Evolutionary conservation across 306 rosid genomes (phyloP).

Genomic region (Styphnolobium japonicum): DNA sequence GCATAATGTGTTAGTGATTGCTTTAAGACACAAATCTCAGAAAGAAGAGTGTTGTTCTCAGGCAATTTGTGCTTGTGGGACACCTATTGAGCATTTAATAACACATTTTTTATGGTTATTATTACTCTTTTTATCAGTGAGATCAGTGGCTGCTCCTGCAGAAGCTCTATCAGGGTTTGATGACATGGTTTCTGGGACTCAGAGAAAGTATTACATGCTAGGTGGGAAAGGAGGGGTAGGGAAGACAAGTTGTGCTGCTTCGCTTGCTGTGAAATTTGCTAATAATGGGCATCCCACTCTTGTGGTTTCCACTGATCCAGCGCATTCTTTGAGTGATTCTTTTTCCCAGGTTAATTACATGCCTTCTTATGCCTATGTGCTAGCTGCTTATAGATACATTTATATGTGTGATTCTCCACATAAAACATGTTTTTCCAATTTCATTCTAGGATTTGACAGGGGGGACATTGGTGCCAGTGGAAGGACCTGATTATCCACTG

Average conservation of each 20-base stretch:
- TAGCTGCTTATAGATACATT: not conserved
- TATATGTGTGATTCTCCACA: not conserved
- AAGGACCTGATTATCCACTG: slow-evolving; percentile 92
- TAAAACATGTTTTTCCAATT: slow-evolving; percentile 7
- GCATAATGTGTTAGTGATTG: too few species aligned
- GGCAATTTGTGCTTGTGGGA: not conserved
- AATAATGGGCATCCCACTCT: slow-evolving; percentile 96
- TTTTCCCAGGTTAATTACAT: slow-evolving; percentile 77
- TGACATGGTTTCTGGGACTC: slow-evolving; percentile 73
- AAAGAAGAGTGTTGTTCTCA: not conserved
- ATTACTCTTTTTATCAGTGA: slow-evolving; percentile 46
- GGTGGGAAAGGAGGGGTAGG: slow-evolving; percentile 99
- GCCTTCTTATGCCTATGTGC: not conserved
- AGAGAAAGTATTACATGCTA: slow-evolving; percentile 79
- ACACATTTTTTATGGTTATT: not conserved
- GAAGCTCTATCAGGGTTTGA: slow-evolving; percentile 81
- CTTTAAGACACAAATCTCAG: not conserved
- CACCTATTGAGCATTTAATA: not conserved
- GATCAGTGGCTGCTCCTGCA: slow-evolving; percentile 73
- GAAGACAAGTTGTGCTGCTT: slow-evolving; percentile 91
- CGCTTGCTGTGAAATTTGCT: slow-evolving; percentile 91
- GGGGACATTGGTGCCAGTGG: slow-evolving; percentile 81
- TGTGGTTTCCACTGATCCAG: slow-evolving; percentile 97
- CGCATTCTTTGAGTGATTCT: slow-evolving; percentile 97
- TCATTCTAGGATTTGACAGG: slow-evolving; percentile 75